Conservation (phyloP, 805 yeast genomes). For the Tetrapisispora arboricola region DNA sequence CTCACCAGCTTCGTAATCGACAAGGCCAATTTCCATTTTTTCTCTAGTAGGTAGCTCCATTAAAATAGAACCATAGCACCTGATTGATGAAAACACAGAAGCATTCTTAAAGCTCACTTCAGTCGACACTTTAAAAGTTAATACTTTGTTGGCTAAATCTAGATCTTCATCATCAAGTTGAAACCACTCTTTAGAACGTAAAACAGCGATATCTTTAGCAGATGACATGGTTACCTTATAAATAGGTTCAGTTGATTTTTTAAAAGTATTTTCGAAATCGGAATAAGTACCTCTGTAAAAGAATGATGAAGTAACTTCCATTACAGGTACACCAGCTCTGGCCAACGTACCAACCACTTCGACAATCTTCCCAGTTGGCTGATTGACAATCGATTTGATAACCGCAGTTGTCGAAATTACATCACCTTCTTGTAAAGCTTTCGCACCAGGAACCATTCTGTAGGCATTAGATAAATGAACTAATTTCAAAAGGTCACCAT, state of each 20-base stretch:
- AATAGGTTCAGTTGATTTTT: constrained; percentile 78
- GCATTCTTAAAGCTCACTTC: constrained; percentile 71
- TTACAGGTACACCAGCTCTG: constrained; percentile 66
- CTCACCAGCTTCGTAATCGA: constrained; percentile 80
- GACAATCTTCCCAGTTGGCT: constrained; percentile 88
- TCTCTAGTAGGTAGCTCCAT: constrained; percentile 90
- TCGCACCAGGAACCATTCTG: constrained; percentile 84
- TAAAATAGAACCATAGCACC: constrained; percentile 74
- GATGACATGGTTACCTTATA: constrained; percentile 63
- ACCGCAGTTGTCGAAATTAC: constrained; percentile 73
- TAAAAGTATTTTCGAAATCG: constrained; percentile 89
- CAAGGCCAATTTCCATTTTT: constrained; percentile 69
- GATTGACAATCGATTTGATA: constrained; percentile 80
- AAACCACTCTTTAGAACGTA: constrained; percentile 97
- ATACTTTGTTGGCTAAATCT: constrained; percentile 65
- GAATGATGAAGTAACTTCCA: constrained; percentile 93
- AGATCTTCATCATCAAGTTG: constrained; percentile 58
- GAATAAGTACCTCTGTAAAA: constrained; percentile 88
- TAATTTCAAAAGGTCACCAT: constrained; percentile 88
- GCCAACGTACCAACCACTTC: constrained; percentile 86
- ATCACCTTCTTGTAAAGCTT: constrained; percentile 82
- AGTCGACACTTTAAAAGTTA: constrained; percentile 85
- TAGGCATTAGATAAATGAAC: constrained; percentile 95
- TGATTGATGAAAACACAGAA: constrained; percentile 64
- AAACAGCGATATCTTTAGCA: constrained; percentile 84